Evolutionary conservation across 164 flowering plant species (phyloP).

Genomic region (Buxus sempervirens): DNA sequence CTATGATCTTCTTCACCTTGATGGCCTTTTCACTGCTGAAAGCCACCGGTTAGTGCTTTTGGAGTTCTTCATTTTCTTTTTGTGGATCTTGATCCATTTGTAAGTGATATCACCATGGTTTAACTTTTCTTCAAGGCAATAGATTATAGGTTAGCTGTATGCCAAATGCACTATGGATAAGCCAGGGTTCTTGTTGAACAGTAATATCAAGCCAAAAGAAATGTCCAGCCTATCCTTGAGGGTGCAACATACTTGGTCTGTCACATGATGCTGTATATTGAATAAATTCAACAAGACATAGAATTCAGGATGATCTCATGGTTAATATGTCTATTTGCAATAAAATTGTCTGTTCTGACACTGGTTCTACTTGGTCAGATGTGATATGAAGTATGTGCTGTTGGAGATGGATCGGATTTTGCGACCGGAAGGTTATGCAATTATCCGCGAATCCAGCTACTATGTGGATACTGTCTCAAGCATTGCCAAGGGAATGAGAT

Average conservation of each 20-base stretch:
- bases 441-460: slow-evolving; percentile 79
- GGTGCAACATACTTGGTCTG: too few relatives aligned
- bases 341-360: background rate
- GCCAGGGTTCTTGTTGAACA: too few relatives aligned
- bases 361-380: slow-evolving; percentile 37
- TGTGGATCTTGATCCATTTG: background rate
- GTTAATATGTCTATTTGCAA: too few relatives aligned
- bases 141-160: too few relatives aligned
- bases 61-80: slow-evolving; percentile 4
- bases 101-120: background rate
- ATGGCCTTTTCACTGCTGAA: slow-evolving; percentile 86
- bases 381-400: slow-evolving; percentile 85
- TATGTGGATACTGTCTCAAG: slow-evolving; percentile 57
- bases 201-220: too few relatives aligned
- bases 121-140: background rate
- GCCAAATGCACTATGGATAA: too few relatives aligned
- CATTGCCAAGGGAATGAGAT: slow-evolving; percentile 76
- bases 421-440: slow-evolving; percentile 74
- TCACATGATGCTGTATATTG: too few relatives aligned
- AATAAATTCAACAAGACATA: too few relatives aligned
- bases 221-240: too few relatives aligned
- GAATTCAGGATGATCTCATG: too few relatives aligned
- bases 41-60: slow-evolving; percentile 70
- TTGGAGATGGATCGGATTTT: slow-evolving; percentile 92
- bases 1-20: slow-evolving; percentile 95